Base-by-base conservation (phyloP, 2,329 filamentous ascomycete species). In the Neonectria ditissima region DNA sequence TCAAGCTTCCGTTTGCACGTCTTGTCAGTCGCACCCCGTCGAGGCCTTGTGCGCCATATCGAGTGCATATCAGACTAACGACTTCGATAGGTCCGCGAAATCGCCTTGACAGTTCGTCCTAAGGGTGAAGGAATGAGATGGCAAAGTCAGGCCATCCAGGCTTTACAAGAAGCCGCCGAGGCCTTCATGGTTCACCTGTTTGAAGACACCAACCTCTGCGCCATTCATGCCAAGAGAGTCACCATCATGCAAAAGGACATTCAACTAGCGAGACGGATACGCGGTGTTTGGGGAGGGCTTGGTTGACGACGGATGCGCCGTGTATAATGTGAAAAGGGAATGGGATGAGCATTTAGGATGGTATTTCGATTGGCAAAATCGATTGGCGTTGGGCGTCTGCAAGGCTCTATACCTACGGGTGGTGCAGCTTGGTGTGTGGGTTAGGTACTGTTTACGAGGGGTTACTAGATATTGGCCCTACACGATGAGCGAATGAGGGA, bases 201-300 rank as follows among this genome's bases (percentile, higher is more conserved):
- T 76, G 94, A 97, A 64, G 78, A 80, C 55, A 78, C 79, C 37
- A 97, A 98, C 82, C 87, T 98, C 44, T 97, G 95, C 82, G 96
- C 95, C 67, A 94, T 98, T 73, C 95, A 98, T 81, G 96, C 95
- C 66, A 97, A 97, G 83, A 87, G 95, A 77, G 94, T 98, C 56
- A 98, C 95, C 41, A 97, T 97, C 73, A 95, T 97, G 92, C 94
- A 96, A 80, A 97, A 97, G 82, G 96, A 98, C 80, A 97, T 99
- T 73, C 95, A 97, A 81, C 87, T 98, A 65, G 95, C 95, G 20
- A 84, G 92, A 74, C 83, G 92, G 69, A 94, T 95, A 80, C 85
- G 92, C 55, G 92, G 92, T 13, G 86, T 90, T 48, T 94, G 91
- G 91, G 92, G 89, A 50, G 91, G 91, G 5, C 71, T 84, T 81